Evolutionary conservation across 768 basidiomycete genomes (phyloP), one percentile per base, ranked within the genome.

Genomic region (Lactarius tabidus): DNA sequence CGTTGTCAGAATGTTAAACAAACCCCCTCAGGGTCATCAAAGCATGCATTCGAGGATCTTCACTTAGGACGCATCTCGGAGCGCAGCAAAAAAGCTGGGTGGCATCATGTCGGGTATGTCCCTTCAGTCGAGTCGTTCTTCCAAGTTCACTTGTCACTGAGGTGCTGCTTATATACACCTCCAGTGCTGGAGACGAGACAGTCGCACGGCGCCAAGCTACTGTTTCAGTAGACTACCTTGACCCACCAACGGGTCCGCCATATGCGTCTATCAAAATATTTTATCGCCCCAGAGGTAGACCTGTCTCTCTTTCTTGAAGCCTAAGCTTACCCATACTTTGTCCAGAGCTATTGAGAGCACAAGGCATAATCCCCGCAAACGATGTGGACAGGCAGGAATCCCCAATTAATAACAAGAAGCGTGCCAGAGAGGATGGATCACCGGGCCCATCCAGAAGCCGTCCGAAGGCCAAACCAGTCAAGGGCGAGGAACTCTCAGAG

Each of bases 321-420:
- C 23, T n/a, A n/a, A n/a, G n/a, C 23, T 52, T 23, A n/a, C 48
- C 57, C 12, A 66, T 57, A 9, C 23, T 18, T 41, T 35, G 17
- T 26, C 20, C 48, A 66, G 65, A 57, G 39, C 8, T 66, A 26
- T 55, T 66, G 61, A 66, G 36, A 41, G 65, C 65, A 1, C 51
- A 62, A 20, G 65, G 65, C 4, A 62, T 66, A 17, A 66, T 66
- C 3, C 15, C 41, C 18, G 28, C n/a, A 39, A 29, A 20, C 26
- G 23, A n/a, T 45, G 17, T 57, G 14, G 23, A 5, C 23, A n/a
- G 17, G 8, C 23, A n/a, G 23, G 31, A 2, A 23, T 41, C 43
- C 9, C n/a, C 15, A 18, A 3, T 56, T 23, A 57, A 61, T 9
- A 6, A 31, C n/a, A 57, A 33, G 57, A 62, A 59, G 60, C 65